Evolutionary conservation across 352 stramenopile genomes (phyloP), one percentile per base, ranked within the genome.

Genomic region (Pythium oligandrum): DNA sequence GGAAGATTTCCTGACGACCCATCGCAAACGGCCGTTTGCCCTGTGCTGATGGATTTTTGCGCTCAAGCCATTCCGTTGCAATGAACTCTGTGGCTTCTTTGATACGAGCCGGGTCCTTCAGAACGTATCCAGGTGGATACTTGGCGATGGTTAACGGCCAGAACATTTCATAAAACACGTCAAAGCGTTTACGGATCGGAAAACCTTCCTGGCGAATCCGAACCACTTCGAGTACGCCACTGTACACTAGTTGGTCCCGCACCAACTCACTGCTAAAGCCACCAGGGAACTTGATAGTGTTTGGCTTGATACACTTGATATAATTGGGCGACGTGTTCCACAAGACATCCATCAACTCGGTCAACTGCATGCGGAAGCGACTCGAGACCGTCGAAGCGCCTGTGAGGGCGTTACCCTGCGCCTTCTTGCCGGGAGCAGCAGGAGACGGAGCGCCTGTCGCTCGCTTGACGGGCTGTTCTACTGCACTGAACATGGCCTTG

Each of bases 301-400:
- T 98, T 4, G 93, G 93, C 70, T 98, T 98, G 66, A 98, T 96
- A 55, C 91, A 98, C 58, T 96, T 93, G 62, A 98, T 92, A 61
- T 98, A 98, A 39, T 92, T 91, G 4, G 90, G 89, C n/a, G 88
- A 89, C 44, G 91, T 98, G 39, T 67, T 70, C 67, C 74, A 83
- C 8, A 96, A 55, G 36, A 93, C 79, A 4, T 90, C 77, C 82
- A 93, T 93, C 38, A 96, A 64, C 31, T 90, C 82, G 0, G 63
- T 47, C 4, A 96, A 51, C 51, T 96, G 87, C n/a, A 71, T 84
- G 6, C 79, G 73, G 53, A 90, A 90, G 8, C 75, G 75, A 68
- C 77, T 90, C 4, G 79, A 79, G 4, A 88, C 79, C 0, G 77
- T 90, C 17, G 69, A 80, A 0, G 79, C 78, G 3, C 79, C 77